Evolutionary conservation across 208 protist genomes (phyloP).

Genomic region (Zelonia costaricensis): DNA sequence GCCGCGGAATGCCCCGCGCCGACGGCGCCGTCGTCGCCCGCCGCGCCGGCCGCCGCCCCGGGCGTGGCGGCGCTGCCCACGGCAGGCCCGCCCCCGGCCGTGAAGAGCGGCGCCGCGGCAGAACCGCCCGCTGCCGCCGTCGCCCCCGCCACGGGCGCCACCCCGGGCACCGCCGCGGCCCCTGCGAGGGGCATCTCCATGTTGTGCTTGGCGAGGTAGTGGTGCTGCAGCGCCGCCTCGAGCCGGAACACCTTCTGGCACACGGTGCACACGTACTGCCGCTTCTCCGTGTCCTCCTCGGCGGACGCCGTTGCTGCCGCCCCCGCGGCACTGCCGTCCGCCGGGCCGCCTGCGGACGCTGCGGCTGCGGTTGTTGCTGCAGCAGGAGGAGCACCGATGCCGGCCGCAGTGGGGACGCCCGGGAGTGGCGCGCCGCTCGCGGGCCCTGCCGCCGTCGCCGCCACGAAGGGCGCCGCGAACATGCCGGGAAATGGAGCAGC

Average conservation of each 20-base stretch:
- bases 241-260: constrained; percentile 90
- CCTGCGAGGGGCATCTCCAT: constrained; percentile 67
- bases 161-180: too few species aligned
- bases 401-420: neutral
- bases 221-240: constrained; percentile 87
- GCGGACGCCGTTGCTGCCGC: neutral
- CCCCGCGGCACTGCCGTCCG: constrained; percentile 2
- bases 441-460: constrained; percentile 2
- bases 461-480: constrained; percentile 25
- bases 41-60: constrained; percentile 1
- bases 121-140: neutral
- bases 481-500: constrained; percentile 21
- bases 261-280: constrained; percentile 79
- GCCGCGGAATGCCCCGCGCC: neutral
- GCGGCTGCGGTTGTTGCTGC: neutral
- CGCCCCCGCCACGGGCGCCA: neutral
- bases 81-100: neutral
- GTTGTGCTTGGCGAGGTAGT: constrained; percentile 91
- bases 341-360: neutral
- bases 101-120: neutral
- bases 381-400: neutral
- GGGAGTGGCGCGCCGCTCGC: neutral
- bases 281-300: constrained; percentile 48
- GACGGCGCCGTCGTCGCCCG: neutral
- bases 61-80: neutral